These are phyloP conservation scores for Amauroascus niger DNA, from an alignment of 2,329 filamentous ascomycete species.

Conservation along the genomic window DNA sequence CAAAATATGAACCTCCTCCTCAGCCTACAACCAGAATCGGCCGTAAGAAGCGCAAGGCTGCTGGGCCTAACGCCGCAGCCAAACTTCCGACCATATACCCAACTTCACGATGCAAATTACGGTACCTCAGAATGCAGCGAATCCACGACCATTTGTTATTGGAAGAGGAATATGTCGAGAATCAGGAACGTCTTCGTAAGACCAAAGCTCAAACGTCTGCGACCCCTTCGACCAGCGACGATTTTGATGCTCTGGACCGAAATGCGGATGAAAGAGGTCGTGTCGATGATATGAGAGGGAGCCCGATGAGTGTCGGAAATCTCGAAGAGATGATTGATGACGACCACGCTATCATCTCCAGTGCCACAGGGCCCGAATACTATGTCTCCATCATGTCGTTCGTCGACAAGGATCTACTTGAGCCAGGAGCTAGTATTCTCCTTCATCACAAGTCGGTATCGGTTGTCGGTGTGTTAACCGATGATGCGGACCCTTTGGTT, in stretches of 20 bases:
- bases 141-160: constrained; percentile 95
- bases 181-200: constrained; percentile 91
- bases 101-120: constrained; percentile 92
- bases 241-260: constrained; percentile 67
- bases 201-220: constrained; percentile 64
- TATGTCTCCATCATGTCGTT: constrained; percentile 99
- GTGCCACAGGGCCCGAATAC: constrained; percentile 94
- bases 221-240: constrained; percentile 47
- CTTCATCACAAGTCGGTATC: constrained; percentile 97
- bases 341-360: constrained; percentile 96
- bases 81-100: constrained; percentile 93
- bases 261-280: constrained; percentile 90
- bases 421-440: constrained; percentile 89
- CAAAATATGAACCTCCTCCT: constrained; percentile 98
- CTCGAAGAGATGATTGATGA: constrained; percentile 98
- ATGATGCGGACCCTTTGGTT: constrained; percentile 89
- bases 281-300: constrained; percentile 97
- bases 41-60: constrained; percentile 95
- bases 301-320: constrained; percentile 96
- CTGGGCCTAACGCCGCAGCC: constrained; percentile 83
- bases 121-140: constrained; percentile 94
- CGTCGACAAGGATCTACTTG: constrained; percentile 94
- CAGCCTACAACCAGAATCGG: constrained; percentile 93
- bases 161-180: constrained; percentile 98
- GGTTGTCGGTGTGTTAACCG: constrained; percentile 91